Evolutionary conservation across 139 green algal genomes (phyloP), one percentile per base, ranked within the genome.

Genomic region (Dunaliella primolecta): DNA sequence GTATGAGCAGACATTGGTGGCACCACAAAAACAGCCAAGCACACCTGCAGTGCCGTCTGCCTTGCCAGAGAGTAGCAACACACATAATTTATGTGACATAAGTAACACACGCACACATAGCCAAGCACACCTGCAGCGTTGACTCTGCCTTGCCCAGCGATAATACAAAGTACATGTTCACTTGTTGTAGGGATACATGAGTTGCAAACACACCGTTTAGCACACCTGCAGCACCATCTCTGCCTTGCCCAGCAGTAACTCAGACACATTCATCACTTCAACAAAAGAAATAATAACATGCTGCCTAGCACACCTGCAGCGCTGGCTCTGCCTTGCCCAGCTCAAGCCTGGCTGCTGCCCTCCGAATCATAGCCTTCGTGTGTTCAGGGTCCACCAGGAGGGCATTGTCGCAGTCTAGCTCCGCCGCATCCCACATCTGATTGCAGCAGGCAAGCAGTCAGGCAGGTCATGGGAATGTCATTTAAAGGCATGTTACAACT

Each of bases 361-460:
- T 71, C 27, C 87, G 87, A 32, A 88, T 36, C 25, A 46, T 75
- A 0, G 84, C 82, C 87, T 90, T 90, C 23, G 85, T 15, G 32
- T 55, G 21, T 0, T 1, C 32, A 0, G 81, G 81, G 35, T 90
- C 84, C 36, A 75, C 25, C 77, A 75, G 38, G 33, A 90, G 82
- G 0, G 87, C 87, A 24, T 70, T 74, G 11, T 36, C 70, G 32
- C 78, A 82, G 82, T 90, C 87, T 64, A 33, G 2, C 82, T 86
- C 87, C 30, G 87, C 87, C 38, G 37, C 78, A 36, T 84, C 84
- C 87, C 87, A 90, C 87, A 88, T 81, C 72, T 38, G 37, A 83
- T n/a, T n/a, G 57, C 21, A 21, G 57, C 57, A 75, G 57, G 24
- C 57, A 75, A 75, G 57, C 21, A 24, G n/a, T 21, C 57, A 75